phyloP scores from a whole-genome alignment of 164 flowering plant genomes.

The Kalanchoe fedtschenkoi region DNA sequence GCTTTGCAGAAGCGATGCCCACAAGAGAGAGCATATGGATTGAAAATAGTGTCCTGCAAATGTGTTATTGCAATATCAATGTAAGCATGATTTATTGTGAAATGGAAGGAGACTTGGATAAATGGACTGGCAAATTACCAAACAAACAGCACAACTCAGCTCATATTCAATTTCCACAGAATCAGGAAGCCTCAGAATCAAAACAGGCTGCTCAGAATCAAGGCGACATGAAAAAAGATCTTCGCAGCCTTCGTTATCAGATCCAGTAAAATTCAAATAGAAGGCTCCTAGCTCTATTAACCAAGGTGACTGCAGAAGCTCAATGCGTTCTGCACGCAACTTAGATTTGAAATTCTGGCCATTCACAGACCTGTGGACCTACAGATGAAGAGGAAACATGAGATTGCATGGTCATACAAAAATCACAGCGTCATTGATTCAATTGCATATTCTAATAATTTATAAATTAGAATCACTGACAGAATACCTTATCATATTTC shows the following conservation, averaged over 20 bases:
- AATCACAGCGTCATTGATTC: neutral
- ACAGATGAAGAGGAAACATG: neutral
- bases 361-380: slow-evolving; percentile 75
- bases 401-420: neutral
- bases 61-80: neutral
- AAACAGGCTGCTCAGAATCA: slow-evolving; percentile 22
- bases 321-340: slow-evolving; percentile 58
- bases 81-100: neutral
- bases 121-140: slow-evolving; percentile 35
- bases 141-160: slow-evolving; percentile 76
- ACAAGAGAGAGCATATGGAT: slow-evolving; percentile 82
- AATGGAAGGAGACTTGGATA: neutral
- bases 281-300: slow-evolving; percentile 80
- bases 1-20: slow-evolving; percentile 84
- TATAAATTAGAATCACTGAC: neutral
- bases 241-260: slow-evolving; percentile 20
- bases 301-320: slow-evolving; percentile 90
- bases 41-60: slow-evolving; percentile 58
- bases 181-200: slow-evolving; percentile 51
- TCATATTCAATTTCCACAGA: slow-evolving; percentile 51
- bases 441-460: neutral
- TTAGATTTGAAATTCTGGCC: slow-evolving; percentile 63
- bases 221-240: slow-evolving; percentile 29
- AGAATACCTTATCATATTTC: slow-evolving; percentile 83
- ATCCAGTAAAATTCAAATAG: slow-evolving; percentile 38